Evolutionary conservation across 2,329 filamentous ascomycete genomes (phyloP).

Genomic region (Hypoxylon rubiginosum): DNA sequence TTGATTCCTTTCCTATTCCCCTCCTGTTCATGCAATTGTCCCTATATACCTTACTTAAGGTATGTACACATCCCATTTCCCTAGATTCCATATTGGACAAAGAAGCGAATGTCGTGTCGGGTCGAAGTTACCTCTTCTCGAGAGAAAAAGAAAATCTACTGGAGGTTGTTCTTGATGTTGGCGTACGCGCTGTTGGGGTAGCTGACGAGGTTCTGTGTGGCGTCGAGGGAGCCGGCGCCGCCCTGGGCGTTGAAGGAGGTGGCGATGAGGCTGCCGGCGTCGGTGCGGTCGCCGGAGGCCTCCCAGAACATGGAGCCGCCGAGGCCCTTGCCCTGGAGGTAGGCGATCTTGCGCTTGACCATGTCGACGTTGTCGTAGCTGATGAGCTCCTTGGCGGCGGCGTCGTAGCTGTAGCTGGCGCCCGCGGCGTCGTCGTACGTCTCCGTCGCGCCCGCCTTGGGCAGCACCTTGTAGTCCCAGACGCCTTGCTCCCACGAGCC

Average conservation of each 20-base stretch:
- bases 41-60: not conserved
- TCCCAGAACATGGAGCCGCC: conserved; percentile 92
- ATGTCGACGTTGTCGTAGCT: conserved; percentile 77
- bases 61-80: conserved; percentile 18
- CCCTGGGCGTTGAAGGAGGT: conserved; percentile 47
- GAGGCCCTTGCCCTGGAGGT: conserved; percentile 72
- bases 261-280: conserved; percentile 71
- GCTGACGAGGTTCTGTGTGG: conserved; percentile 46
- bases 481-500: conserved; percentile 73
- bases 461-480: conserved; percentile 73
- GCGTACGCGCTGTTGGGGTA: conserved; percentile 49
- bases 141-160: conserved; percentile 20
- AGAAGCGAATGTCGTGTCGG: conserved; percentile 6
- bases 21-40: not conserved
- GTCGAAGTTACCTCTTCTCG: too few species aligned
- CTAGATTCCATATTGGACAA: conserved; percentile 16
- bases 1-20: not conserved
- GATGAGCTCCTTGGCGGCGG: conserved; percentile 71
- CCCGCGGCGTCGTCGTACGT: conserved; percentile 68
- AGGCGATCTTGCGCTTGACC: conserved; percentile 73
- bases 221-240: conserved; percentile 44
- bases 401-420: conserved; percentile 80
- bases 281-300: conserved; percentile 75
- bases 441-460: conserved; percentile 70
- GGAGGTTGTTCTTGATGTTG: conserved; percentile 49